phyloP scores from a whole-genome alignment of 2,329 filamentous ascomycete species.

The Penicillium sp. region DNA sequence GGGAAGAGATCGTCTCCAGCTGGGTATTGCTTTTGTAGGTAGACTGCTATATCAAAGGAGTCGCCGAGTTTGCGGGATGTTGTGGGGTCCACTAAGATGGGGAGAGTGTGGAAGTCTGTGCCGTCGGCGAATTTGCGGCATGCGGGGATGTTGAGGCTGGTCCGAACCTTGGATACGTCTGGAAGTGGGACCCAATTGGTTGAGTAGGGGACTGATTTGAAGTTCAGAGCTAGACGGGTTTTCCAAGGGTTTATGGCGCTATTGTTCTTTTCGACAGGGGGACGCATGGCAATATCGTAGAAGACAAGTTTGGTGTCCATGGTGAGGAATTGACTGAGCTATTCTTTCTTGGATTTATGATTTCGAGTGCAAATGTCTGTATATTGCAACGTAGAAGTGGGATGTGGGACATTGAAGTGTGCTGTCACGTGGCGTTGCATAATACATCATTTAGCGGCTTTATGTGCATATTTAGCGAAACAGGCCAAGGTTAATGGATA shows the following conservation, averaged over 20 bases:
- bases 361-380: neutral
- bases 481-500: too few relatives aligned
- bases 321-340: neutral
- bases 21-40: slow-evolving; percentile 56
- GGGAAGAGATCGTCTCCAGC: slow-evolving; percentile 53
- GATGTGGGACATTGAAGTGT: neutral
- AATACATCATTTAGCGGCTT: too few relatives aligned
- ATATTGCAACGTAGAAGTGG: neutral
- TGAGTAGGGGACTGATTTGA: slow-evolving; percentile 48
- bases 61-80: slow-evolving; percentile 53
- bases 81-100: slow-evolving; percentile 52
- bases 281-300: slow-evolving; percentile 49
- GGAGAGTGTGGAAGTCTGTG: slow-evolving; percentile 59
- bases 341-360: neutral
- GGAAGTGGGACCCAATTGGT: slow-evolving; percentile 55
- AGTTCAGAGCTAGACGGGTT: slow-evolving; percentile 49
- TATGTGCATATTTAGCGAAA: too few relatives aligned
- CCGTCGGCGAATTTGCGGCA: slow-evolving; percentile 58
- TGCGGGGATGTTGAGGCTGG: slow-evolving; percentile 47
- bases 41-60: slow-evolving; percentile 64
- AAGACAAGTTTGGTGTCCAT: slow-evolving; percentile 25
- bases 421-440: too few relatives aligned
- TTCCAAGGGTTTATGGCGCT: slow-evolving; percentile 53
- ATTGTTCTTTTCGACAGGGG: slow-evolving; percentile 30
- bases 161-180: slow-evolving; percentile 52